Evolutionary conservation across 73 alveolate genomes (phyloP).

Genomic region (Paramecium tetraurelia): DNA sequence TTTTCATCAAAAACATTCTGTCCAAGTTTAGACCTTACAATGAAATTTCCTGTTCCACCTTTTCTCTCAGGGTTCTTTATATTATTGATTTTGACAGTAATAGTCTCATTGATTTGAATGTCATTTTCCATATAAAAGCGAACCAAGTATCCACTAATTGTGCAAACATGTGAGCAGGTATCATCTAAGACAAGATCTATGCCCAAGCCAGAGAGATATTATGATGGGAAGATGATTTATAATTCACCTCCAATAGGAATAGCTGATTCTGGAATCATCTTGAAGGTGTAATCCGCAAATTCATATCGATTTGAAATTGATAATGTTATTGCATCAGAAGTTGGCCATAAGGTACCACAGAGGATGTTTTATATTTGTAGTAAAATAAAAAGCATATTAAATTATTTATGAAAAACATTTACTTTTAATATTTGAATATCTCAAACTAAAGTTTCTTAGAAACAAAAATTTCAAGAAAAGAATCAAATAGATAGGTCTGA

Average conservation of each 20-base stretch:
- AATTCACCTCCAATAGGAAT: background rate
- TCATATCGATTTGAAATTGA: constrained; percentile 29
- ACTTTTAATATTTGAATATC: background rate
- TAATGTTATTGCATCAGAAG: background rate
- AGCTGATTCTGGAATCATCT: constrained; percentile 19
- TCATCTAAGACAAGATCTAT: background rate
- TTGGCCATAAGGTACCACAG: background rate
- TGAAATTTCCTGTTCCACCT: constrained; percentile 74
- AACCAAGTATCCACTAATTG: background rate
- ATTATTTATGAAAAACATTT: background rate
- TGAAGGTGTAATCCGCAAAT: constrained; percentile 25
- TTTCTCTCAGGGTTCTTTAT: constrained; percentile 56
- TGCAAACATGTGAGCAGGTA: constrained; percentile 4
- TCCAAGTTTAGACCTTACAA: constrained; percentile 53
- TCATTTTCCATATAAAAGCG: background rate
- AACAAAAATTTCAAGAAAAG: background rate
- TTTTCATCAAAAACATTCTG: constrained; percentile 62
- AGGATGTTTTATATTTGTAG: background rate
- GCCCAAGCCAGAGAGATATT: constrained; percentile 35
- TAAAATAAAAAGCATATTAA: background rate
- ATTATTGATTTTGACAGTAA: constrained; percentile 13
- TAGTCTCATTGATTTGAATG: background rate
- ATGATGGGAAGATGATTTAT: background rate
- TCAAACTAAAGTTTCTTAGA: background rate
- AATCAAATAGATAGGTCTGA: background rate